Evolutionary conservation across 1,284 basidiomycete genomes (phyloP), one percentile per base, ranked within the genome.

Genomic region (Fomitiporia mediterranea): DNA sequence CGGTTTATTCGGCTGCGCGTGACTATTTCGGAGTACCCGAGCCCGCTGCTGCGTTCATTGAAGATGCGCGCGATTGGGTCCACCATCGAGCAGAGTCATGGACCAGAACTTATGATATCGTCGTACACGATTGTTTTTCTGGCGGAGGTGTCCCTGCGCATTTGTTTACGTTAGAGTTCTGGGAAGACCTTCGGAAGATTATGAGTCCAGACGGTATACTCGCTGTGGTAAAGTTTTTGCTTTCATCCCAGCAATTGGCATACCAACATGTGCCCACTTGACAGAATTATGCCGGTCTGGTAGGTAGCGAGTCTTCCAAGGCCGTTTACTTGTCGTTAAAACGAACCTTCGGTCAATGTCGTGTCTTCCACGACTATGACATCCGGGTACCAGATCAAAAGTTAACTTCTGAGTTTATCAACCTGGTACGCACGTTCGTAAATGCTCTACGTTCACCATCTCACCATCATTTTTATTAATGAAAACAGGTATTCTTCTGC

Each of bases 101-200:
- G 13, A 61, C 49, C 62, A 65, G 70, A 30, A 67, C 67, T 23
- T 96, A 83, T 67, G 89, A 91, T 67, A 83, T 89, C 62, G 80
- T 94, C 17, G 74, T 96, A 0, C 94, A 98, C 64, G 94, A 96
- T 66, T 91, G 89, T 63, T 97, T 96, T 69, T 92, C 91, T 8
- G 94, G 93, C 2, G 94, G 94, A 2, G 81, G 81, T 19, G 83
- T 97, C 2, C 92, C 94, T 0, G 74, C 83, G 15, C 84, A 91
- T 64, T 72, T 97, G 40, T 96, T 89, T 70, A 90, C 92, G 0
- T 51, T 77, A 23, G 84, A 92, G 61, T 94, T 94, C 66, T 95
- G 91, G 90, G 60, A 74, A 35, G 82, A 84, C 54, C 68, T 94
- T 47, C 84, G 82, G 64, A 66, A 68, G 3, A 67, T 86, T 17